A percentile compares a stretch with the other conserved stretches of the same genome.
phyloP scores from a whole-genome alignment of 441 rosid genomes.

The Bruguiera hainesii region DNA sequence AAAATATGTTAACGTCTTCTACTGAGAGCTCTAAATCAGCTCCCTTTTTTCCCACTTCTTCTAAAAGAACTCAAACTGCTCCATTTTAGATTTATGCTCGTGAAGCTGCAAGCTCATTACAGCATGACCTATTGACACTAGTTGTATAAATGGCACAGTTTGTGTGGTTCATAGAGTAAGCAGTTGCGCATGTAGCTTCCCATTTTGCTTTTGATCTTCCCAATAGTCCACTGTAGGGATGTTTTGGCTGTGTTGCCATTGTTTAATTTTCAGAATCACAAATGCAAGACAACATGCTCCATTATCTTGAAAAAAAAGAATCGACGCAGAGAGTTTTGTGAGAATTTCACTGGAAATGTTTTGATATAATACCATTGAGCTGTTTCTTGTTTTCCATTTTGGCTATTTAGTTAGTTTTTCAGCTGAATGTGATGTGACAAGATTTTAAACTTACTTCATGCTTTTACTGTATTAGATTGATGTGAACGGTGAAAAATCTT shows the following conservation, averaged over 20 bases:
- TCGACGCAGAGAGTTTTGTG: too few species aligned
- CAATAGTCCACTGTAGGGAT: not conserved
- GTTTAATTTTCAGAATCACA: not conserved
- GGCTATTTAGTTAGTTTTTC: not conserved
- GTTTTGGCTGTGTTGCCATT: not conserved
- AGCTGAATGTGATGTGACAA: not conserved
- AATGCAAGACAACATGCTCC: not conserved
- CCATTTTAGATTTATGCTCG: not conserved
- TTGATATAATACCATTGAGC: not conserved
- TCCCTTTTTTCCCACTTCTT: too few species aligned
- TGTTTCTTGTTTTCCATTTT: not conserved
- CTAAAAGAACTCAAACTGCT: not conserved
- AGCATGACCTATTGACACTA: not conserved
- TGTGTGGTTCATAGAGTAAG: too few species aligned
- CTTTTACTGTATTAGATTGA: conserved; percentile 47
- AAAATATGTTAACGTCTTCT: not conserved
- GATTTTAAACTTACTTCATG: not conserved
- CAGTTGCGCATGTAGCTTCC: not conserved
- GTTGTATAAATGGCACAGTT: too few species aligned
- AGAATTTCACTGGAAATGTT: not conserved
- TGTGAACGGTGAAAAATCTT: conserved; percentile 72
- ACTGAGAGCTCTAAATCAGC: too few species aligned
- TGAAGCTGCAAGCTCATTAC: not conserved
- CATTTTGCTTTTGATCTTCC: not conserved
- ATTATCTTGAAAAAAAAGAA: not conserved